These are phyloP conservation scores for Annulohypoxylon truncatum DNA, from an alignment of 2,329 filamentous ascomycete genomes.

Conservation along the genomic window DNA sequence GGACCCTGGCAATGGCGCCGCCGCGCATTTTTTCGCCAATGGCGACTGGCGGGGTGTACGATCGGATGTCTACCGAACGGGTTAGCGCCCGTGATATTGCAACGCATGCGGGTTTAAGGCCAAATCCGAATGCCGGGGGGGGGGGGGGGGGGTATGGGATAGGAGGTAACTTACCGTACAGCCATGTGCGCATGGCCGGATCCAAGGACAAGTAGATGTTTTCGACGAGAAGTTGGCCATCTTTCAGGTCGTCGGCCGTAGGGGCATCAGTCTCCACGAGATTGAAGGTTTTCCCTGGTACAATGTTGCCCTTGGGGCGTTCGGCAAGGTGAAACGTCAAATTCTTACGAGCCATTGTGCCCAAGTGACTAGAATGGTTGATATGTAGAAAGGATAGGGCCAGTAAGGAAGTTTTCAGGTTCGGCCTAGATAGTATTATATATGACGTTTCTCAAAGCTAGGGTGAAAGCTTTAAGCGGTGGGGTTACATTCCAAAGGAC, in stretches of 20 bases:
- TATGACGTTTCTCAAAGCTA: background rate
- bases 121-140: background rate
- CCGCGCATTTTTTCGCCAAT: conserved; percentile 78
- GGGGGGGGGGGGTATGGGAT: background rate
- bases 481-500: background rate
- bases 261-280: conserved; percentile 63
- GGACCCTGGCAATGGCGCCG: conserved; percentile 67
- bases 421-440: background rate
- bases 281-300: conserved; percentile 74
- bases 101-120: background rate
- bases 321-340: conserved; percentile 70
- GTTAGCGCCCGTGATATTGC: conserved; percentile 6
- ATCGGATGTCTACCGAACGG: conserved; percentile 54
- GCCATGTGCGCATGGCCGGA: conserved; percentile 81
- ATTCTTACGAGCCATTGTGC: conserved; percentile 58
- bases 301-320: conserved; percentile 69
- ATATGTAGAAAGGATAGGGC: too few relatives aligned
- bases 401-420: background rate
- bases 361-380: background rate
- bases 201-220: conserved; percentile 75
- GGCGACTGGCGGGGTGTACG: conserved; percentile 76
- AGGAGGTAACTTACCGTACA: conserved; percentile 62
- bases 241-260: conserved; percentile 64
- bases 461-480: background rate
- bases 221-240: conserved; percentile 73